Evolutionary conservation across 257 asterid genomes (phyloP).

Genomic region (Primulina tabacum): DNA sequence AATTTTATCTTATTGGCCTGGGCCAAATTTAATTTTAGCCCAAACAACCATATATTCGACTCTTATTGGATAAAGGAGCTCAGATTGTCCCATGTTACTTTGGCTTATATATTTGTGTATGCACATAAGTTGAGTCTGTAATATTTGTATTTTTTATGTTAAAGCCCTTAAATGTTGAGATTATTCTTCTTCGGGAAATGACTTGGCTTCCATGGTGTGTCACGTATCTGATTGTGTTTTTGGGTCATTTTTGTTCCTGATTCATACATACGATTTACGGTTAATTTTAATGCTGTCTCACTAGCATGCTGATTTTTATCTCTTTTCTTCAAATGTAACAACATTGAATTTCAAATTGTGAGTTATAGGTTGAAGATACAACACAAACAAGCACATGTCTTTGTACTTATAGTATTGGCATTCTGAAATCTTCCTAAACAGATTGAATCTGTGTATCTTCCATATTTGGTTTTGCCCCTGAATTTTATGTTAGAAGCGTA

Average conservation of each 20-base stretch:
- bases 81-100: background rate
- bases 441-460: background rate
- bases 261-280: background rate
- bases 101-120: background rate
- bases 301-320: background rate
- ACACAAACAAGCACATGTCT: background rate
- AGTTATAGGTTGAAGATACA: slow-evolving; percentile 2
- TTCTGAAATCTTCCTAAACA: background rate
- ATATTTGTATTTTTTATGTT: background rate
- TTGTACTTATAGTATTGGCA: no score
- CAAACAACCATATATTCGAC: background rate
- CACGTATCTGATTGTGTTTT: background rate
- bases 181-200: background rate
- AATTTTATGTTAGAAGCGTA: background rate
- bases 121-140: background rate
- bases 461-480: background rate
- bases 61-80: slow-evolving; percentile 1
- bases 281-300: background rate
- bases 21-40: no score
- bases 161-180: background rate
- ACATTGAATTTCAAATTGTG: no score
- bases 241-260: background rate
- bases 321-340: background rate
- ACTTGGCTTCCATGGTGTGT: background rate
- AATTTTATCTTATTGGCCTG: no score